Base-by-base conservation (phyloP, 2,329 filamentous ascomycete species). In the Ramularia collo-cygni region DNA sequence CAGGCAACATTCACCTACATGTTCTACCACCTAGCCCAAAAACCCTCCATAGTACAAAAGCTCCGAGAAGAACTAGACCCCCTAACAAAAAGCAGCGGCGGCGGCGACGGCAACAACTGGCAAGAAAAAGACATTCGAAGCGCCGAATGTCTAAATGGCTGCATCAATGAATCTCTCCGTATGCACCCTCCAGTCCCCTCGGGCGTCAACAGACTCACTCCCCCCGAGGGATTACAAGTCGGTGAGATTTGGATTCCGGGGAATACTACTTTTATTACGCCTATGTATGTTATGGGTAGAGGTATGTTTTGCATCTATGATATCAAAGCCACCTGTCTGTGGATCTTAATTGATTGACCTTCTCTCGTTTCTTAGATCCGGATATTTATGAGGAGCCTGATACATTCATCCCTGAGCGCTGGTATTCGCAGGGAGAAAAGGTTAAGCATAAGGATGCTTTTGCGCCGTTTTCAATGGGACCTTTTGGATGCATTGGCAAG, bases 161-260 rank as follows among this genome's bases (percentile, higher is more conserved):
- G 50, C 39, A 52, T 68, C 54, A 62, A 69, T 39, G 67, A 71
- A 44, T 54, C 64, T 1, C 50, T 69, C 3, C 60, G 67, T n/a
- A 52, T 70, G 3, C 56, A 67, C 37, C 65, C 67, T 4, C 56
- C 65, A 0, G 60, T 67, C 1, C 62, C 64, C 1, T 57, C 56
- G 6, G 63, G 58, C 1, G 35, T 65, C 16, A 52, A 54, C 19
- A 54, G 68, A 3, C 34, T 59, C 9, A 67, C 65, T 1, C 65
- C 65, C 6, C 35, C 60, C 13, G 53, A 63, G 37, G 66, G 66
- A 14, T 50, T 67, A 16, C 46, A 50, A 12, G 54, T 67, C 16
- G 64, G 56, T 17, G 58, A 54, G 6, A 53, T 50, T 2, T 61
- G 53, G 41, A 57, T 66, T 3, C 64, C 64, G 0, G 62, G 62